Percentiles rank a stretch among this genome's conserved stretches.
These are phyloP conservation scores for Emericellopsis terricola DNA, from an alignment of 495 filamentous ascomycete genomes.

Conservation along the genomic window DNA sequence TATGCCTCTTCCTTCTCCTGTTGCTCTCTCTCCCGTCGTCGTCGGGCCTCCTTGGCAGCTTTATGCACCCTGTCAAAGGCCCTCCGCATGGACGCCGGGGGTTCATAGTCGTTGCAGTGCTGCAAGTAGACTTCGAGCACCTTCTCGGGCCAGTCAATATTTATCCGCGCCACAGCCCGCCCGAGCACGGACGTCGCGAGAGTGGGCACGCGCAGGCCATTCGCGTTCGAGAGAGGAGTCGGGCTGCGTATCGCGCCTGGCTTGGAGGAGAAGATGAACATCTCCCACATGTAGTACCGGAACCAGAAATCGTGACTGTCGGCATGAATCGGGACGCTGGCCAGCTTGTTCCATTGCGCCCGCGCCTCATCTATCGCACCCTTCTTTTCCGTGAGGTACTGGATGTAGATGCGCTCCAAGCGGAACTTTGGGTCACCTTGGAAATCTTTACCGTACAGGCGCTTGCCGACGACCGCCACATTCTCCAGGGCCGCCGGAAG, in stretches of 20 bases:
- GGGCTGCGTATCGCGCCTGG: slow-evolving; percentile 20
- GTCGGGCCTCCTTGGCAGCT: slow-evolving; percentile 39
- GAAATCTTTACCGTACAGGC: slow-evolving; percentile 53
- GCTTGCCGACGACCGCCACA: slow-evolving; percentile 57
- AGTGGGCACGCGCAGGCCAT: slow-evolving; percentile 28
- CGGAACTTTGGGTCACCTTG: slow-evolving; percentile 74
- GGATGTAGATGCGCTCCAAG: slow-evolving; percentile 79
- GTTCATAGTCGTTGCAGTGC: slow-evolving; percentile 78
- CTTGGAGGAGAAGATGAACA: slow-evolving; percentile 35
- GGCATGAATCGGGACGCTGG: slow-evolving; percentile 35
- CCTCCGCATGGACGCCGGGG: slow-evolving; percentile 47
- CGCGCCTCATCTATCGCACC: slow-evolving; percentile 46
- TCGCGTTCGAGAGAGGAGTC: slow-evolving; percentile 18
- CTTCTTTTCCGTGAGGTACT: slow-evolving; percentile 62
- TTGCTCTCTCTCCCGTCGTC: slow-evolving; percentile 48
- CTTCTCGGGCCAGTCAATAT: slow-evolving; percentile 85
- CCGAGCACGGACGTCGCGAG: slow-evolving; percentile 56
- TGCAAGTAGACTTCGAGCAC: slow-evolving; percentile 65
- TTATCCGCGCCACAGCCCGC: slow-evolving; percentile 46
- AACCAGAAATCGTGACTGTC: slow-evolving; percentile 87
- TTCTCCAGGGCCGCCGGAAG: slow-evolving; percentile 71
- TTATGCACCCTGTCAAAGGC: slow-evolving; percentile 53
- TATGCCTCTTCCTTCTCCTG: slow-evolving; percentile 32
- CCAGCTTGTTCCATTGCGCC: slow-evolving; percentile 54
- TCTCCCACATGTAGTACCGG: slow-evolving; percentile 78